These are phyloP conservation scores for Nicotiana tomentosiformis DNA, from an alignment of 257 asterid genomes.

Conservation along the genomic window DNA sequence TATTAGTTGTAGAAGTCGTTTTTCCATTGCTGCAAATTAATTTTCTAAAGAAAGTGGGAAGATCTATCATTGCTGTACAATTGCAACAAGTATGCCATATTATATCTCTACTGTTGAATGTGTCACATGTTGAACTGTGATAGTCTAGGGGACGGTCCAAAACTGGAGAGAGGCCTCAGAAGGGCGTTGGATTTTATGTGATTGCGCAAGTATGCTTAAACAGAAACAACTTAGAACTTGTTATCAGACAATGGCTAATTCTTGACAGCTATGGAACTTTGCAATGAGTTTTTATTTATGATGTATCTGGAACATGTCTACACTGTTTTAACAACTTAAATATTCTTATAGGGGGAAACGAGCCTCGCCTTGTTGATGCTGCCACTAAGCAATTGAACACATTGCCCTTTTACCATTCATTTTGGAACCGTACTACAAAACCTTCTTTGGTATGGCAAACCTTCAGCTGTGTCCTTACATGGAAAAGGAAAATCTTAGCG, in stretches of 20 bases:
- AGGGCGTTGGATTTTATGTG: neutral
- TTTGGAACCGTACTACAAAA: constrained; percentile 94
- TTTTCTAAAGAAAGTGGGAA: neutral
- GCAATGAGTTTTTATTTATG: neutral
- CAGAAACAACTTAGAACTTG: neutral
- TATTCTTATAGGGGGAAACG: constrained; percentile 68
- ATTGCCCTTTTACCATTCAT: constrained; percentile 93
- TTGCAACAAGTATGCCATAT: neutral
- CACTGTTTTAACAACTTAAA: neutral
- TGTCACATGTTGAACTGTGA: neutral
- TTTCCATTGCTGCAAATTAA: neutral
- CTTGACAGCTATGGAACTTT: neutral
- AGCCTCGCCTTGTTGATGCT: constrained; percentile 86
- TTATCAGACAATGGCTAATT: neutral
- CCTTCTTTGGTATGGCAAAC: constrained; percentile 66
- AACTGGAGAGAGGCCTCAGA: neutral
- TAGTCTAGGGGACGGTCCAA: neutral
- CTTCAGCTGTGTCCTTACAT: neutral
- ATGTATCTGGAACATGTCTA: neutral
- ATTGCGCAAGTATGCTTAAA: neutral
- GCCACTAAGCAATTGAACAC: constrained; percentile 80
- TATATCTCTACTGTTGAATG: neutral
- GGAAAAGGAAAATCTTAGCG: neutral
- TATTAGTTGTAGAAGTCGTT: neutral
- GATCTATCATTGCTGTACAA: neutral